Conservation (phyloP, 495 filamentous ascomycete species). For the Apiosordaria backusii region DNA sequence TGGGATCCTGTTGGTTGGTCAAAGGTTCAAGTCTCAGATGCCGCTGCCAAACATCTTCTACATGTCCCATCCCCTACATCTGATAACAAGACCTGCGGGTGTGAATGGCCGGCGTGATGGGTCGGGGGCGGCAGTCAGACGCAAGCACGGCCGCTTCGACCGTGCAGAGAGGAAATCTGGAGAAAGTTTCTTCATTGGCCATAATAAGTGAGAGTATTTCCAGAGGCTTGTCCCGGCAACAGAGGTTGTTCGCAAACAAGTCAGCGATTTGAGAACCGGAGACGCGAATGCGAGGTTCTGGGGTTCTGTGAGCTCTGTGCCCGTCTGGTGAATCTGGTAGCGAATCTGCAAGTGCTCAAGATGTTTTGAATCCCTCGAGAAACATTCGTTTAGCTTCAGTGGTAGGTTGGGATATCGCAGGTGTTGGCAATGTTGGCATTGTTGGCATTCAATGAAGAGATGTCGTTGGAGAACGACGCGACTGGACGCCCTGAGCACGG, state of each 20-base stretch:
- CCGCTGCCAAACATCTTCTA: not conserved
- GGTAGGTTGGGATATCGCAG: conserved; percentile 5
- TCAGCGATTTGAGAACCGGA: not conserved
- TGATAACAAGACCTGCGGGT: conserved; percentile 2
- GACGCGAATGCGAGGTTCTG: not conserved
- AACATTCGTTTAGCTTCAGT: conserved; percentile 1
- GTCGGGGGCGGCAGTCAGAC: not conserved
- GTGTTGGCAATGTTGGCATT: not conserved
- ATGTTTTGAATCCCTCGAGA: conserved; percentile 2
- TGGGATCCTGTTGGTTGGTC: no score
- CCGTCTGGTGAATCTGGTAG: not conserved
- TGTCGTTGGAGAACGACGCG: conserved; percentile 33
- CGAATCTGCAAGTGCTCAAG: conserved; percentile 5
- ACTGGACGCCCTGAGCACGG: conserved; percentile 23
- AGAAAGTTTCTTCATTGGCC: not conserved
- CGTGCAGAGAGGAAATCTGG: conserved; percentile 12
- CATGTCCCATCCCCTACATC: not conserved
- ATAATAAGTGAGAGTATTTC: not conserved
- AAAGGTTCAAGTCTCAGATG: not conserved
- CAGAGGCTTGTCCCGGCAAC: not conserved
- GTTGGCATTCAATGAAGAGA: conserved; percentile 13
- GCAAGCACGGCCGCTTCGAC: conserved; percentile 6
- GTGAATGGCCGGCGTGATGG: conserved; percentile 13
- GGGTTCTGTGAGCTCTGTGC: no score
- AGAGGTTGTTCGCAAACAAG: not conserved